Base-by-base conservation (phyloP, 2,329 filamentous ascomycete species). In the Trichophyton verrucosum region DNA sequence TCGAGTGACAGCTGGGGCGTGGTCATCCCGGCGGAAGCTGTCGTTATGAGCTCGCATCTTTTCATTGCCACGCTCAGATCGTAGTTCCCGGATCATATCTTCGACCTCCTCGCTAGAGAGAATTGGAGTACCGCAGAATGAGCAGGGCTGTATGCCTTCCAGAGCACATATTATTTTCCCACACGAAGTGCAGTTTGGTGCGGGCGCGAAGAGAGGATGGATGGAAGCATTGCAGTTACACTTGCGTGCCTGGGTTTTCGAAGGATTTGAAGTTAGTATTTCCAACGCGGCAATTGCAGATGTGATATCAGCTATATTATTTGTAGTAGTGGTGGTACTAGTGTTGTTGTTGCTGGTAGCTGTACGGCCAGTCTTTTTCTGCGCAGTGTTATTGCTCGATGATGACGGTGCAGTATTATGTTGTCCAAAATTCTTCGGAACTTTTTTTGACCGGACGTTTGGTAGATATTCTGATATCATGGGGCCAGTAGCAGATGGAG, bases 81-180 rank as follows among this genome's bases (percentile, higher is more conserved):
- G 85, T 11, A 99, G 80, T 67, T 92, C 86, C 27, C 82, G 81
- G 57, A 97, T 87, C 83, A 99, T 96, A 38, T 82, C 84, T 68
- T 95, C 87, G 8, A 96, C 83, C 60, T 97, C 91, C 2, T 81
- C 76, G 0, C 82, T 72, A 33, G 81, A 86, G 6, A 99, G 77
- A 0, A 99, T 77, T 0, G 89, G 84, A 0, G 82, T 80, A 0
- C 85, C 85, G 75, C 94, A 99, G 70, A 89, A 96, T 0, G 92
- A 96, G 73, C 94, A 99, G 0, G 92, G 92, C 0, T 92, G 92
- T 0, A 97, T 80, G 0, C 94, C 94, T 74, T 99, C 91, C 69
- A 94, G 91, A 24, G 95, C 84, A 72, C 94, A 99, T 60, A 97
- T 86, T 11, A 99, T 90, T 72, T 97, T 97, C 62, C 94, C 94